Evolutionary conservation across 495 filamentous ascomycete genomes (phyloP).

Genomic region (Durotheca rogersii): DNA sequence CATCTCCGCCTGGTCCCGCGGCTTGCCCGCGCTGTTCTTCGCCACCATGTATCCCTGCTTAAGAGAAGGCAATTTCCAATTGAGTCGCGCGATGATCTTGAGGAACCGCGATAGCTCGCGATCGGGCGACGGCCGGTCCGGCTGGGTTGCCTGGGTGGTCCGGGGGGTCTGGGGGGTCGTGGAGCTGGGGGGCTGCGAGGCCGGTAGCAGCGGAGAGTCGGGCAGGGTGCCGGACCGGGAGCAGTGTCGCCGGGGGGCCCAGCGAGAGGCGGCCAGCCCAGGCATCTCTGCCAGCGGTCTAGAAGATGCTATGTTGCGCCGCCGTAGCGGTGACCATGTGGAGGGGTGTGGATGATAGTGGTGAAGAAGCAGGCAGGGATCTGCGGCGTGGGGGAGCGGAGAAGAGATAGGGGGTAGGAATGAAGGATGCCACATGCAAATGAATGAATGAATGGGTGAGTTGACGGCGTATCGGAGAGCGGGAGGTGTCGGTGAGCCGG

Average conservation of each 20-base stretch:
- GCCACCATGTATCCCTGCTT: slow-evolving; percentile 53
- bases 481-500: no score
- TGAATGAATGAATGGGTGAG: no score
- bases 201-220: background rate
- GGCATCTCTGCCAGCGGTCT: background rate
- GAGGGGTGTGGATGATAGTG: background rate
- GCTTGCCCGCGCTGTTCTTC: slow-evolving; percentile 33
- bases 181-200: background rate
- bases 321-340: background rate
- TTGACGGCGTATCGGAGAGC: no score
- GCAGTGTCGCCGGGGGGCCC: background rate
- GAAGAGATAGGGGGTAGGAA: no score
- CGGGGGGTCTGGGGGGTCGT: slow-evolving; percentile 8
- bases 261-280: background rate
- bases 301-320: background rate
- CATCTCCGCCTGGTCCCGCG: slow-evolving; percentile 38
- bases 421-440: no score
- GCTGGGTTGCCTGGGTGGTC: slow-evolving; percentile 3
- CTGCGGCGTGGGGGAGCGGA: background rate
- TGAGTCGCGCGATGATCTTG: slow-evolving; percentile 57
- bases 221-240: background rate
- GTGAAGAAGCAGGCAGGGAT: background rate
- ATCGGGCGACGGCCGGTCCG: slow-evolving; percentile 27
- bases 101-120: slow-evolving; percentile 55
- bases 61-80: slow-evolving; percentile 62